phyloP scores from a whole-genome alignment of 2,329 filamentous ascomycete genomes.

The Penicillium sp. region DNA sequence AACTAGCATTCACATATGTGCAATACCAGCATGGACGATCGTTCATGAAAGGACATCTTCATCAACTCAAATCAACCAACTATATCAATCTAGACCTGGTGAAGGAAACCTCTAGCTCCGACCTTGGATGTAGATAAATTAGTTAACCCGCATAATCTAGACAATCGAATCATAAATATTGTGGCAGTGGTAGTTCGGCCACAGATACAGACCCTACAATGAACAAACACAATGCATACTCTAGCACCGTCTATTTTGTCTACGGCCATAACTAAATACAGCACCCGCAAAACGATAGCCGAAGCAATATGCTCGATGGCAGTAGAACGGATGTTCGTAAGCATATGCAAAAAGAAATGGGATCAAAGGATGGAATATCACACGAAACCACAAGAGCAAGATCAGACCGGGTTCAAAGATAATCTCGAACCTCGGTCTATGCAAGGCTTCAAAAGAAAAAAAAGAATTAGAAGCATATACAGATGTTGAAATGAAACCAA shows the following conservation, averaged over 20 bases:
- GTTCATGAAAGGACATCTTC: too few species aligned
- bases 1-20: too few species aligned
- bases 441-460: constrained; percentile 1
- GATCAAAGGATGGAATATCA: constrained; percentile 10
- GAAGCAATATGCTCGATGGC: constrained; percentile 2
- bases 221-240: constrained; percentile 1
- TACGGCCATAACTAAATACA: constrained; percentile 20
- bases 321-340: constrained; percentile 6
- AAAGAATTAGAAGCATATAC: constrained; percentile 18
- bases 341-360: constrained; percentile 13
- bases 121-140: too few species aligned
- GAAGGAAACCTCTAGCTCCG: too few species aligned
- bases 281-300: constrained; percentile 4
- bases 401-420: too few species aligned
- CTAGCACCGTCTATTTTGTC: constrained; percentile 18
- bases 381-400: constrained; percentile 2
- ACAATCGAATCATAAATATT: too few species aligned
- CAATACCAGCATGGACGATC: too few species aligned
- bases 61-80: too few species aligned
- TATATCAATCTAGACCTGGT: too few species aligned
- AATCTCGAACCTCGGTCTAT: neutral
- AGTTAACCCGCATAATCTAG: too few species aligned
- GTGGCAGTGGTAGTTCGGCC: too few species aligned
- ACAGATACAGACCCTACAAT: too few species aligned
- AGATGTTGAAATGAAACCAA: constrained; percentile 6